phyloP scores from a whole-genome alignment of 805 yeast genomes.

The Brettanomyces naardenensis region DNA sequence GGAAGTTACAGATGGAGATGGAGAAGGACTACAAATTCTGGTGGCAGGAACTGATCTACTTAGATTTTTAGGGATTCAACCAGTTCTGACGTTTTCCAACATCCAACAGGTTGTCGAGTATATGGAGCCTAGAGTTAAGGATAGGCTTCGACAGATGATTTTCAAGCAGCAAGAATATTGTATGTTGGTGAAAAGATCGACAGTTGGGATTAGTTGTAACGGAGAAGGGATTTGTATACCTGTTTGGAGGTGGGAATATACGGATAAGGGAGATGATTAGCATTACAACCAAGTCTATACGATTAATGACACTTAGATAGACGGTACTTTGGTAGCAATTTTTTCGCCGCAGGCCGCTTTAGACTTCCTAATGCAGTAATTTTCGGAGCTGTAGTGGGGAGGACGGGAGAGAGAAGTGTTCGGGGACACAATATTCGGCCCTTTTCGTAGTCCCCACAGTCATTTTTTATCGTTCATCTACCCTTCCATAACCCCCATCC shows the following conservation, averaged over 20 bases:
- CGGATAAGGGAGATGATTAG: background rate
- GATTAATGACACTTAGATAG: too few species aligned
- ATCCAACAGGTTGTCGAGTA: background rate
- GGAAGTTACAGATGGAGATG: background rate
- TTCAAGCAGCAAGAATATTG: background rate
- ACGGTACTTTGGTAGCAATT: too few species aligned
- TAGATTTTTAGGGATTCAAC: background rate
- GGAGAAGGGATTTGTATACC: slow-evolving; percentile 1
- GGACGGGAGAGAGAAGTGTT: too few species aligned
- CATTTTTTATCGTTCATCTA: too few species aligned
- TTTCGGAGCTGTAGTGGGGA: too few species aligned
- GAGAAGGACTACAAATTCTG: background rate
- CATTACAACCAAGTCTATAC: too few species aligned
- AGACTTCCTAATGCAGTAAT: too few species aligned
- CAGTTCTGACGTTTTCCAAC: background rate
- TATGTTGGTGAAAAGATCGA: background rate
- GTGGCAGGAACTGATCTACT: background rate
- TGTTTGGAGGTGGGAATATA: slow-evolving; percentile 2
- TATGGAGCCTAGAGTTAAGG: background rate
- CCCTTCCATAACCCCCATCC: too few species aligned
- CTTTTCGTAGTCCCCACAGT: too few species aligned
- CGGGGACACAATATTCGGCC: too few species aligned
- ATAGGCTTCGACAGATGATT: background rate
- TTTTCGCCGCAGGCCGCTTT: too few species aligned
- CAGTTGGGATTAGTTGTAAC: background rate